Evolutionary conservation across 176 grass and related monocot genomes (phyloP).

Genomic region (Paspalum vaginatum): DNA sequence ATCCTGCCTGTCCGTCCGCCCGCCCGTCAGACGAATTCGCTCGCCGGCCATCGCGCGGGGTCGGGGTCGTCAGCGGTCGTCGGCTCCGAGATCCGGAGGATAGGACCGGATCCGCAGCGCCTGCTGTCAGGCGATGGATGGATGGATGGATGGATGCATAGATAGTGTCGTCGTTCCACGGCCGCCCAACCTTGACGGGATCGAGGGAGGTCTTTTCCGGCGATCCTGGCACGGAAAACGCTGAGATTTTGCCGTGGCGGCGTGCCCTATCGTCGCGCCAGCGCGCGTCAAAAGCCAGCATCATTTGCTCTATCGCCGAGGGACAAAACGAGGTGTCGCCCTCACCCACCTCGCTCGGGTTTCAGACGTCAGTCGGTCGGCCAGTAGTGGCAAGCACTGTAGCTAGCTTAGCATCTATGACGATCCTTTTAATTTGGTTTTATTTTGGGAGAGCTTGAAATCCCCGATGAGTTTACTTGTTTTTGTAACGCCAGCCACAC

Average conservation of each 20-base stretch:
- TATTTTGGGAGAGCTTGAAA: too few relatives aligned
- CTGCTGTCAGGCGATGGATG: not conserved
- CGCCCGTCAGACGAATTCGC: not conserved
- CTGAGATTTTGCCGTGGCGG: slow-evolving; percentile 44
- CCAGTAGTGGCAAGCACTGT: not conserved
- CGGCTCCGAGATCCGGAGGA: not conserved
- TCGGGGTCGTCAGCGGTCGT: too few relatives aligned
- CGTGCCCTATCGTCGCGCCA: not conserved
- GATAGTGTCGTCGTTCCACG: not conserved
- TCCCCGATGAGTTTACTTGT: too few relatives aligned
- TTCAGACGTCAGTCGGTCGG: slow-evolving; percentile 5
- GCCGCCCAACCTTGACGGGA: not conserved
- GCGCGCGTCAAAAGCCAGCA: slow-evolving; percentile 52
- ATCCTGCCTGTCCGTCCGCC: slow-evolving; percentile 16
- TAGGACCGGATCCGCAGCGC: too few relatives aligned
- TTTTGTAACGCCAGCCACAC: too few relatives aligned
- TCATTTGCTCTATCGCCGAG: slow-evolving; percentile 38
- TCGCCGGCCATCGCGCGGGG: not conserved
- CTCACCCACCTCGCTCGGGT: not conserved
- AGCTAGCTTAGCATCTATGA: too few relatives aligned
- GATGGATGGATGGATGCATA: too few relatives aligned
- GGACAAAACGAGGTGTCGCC: slow-evolving; percentile 18
- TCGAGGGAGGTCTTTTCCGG: slow-evolving; percentile 23
- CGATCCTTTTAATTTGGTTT: too few relatives aligned
- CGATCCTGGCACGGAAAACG: slow-evolving; percentile 45